Evolutionary conservation across 495 filamentous ascomycete species (phyloP), one percentile per base, ranked within the genome.

Genomic region (Xylaria acuta): DNA sequence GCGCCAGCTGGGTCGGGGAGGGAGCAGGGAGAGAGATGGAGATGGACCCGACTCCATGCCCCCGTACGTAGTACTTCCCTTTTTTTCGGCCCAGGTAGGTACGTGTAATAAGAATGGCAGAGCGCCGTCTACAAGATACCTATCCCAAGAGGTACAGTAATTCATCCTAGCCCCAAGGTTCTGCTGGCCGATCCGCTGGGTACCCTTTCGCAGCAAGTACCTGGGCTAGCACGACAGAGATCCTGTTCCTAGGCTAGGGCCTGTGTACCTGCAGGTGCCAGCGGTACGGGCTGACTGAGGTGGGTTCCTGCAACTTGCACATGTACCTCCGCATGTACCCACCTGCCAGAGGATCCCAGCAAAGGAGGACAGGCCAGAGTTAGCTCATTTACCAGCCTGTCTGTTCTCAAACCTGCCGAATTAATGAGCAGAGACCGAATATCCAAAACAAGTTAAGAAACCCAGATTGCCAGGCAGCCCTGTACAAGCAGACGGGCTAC

Each of bases 211-310:
- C 51, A n/a, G n/a, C 27, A 25, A 56, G 63, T 72, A 72, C 62
- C 45, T 67, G 63, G 27, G 20, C 56, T 47, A 45, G 38, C 38
- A 66, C 40, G 11, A 59, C 70, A 59, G 62, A 66, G 45, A 36
- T 58, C 62, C 69, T 65, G 60, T 59, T 59, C 27, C 63, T 45
- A 34, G 41, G 47, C 59, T 53, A 64, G 36, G 59, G 45, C 16
- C 32, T 6, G 62, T 72, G 70, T 72, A 72, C 63, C 70, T 72
- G 70, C 70, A 72, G 70, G 51, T 72, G 70, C 36, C 62, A 67
- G 63, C 62, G 53, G 70, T 72, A 72, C 70, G 70, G 70, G 70
- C 70, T 72, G 70, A 72, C 62, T 59, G n/a, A n/a, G n/a, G 63
- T 72, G 70, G 70, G 70, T 72, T 67, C 62, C 70, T 72, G 70